Evolutionary conservation across 768 basidiomycete genomes (phyloP), one percentile per base, ranked within the genome.

Genomic region (Tulasnella sp.): DNA sequence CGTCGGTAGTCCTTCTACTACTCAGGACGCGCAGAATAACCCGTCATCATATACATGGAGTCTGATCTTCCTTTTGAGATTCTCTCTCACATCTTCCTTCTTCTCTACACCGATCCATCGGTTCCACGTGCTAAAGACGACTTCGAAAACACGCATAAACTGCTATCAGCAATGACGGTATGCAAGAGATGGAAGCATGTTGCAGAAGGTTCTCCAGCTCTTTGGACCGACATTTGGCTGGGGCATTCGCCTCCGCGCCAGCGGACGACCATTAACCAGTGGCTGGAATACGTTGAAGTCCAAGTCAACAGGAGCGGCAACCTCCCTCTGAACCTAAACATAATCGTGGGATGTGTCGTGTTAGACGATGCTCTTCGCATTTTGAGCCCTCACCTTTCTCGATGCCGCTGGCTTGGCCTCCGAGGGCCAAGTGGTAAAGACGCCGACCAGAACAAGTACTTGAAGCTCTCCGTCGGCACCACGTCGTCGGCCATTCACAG

Each of bases 61-160:
- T 1, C 46, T 37, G 6, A 34, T 37, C 64, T 69, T 16, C 64
- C 64, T 34, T 24, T 37, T 6, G 64, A 69, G 14, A 31, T 69
- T 69, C 64, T 69, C 4, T 69, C 64, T 11, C 16, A 69, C 64
- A 37, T 69, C 28, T 37, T 69, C 64, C 64, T 69, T 69, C 28
- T 69, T 14, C 64, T 69, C 64, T 69, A 69, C 64, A 69, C 6
- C 6, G 34, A 69, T 37, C 64, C 64, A 69, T 69, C 64, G 18
- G 14, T 69, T 37, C 64, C 64, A 7, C 64, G 34, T 20, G 31
- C 64, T 28, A 2, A 54, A 54, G 31, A 28, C 64, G 64, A 69
- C 64, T 31, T 69, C 34, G 24, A 69, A 69, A 69, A 69, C 64
- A 31, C 64, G 31, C 64, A 69, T 16, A 69, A 69, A 31, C 64